Evolutionary conservation across 805 yeast species (phyloP), one percentile per base, ranked within the genome.

Genomic region (Metschnikowia anglica): DNA sequence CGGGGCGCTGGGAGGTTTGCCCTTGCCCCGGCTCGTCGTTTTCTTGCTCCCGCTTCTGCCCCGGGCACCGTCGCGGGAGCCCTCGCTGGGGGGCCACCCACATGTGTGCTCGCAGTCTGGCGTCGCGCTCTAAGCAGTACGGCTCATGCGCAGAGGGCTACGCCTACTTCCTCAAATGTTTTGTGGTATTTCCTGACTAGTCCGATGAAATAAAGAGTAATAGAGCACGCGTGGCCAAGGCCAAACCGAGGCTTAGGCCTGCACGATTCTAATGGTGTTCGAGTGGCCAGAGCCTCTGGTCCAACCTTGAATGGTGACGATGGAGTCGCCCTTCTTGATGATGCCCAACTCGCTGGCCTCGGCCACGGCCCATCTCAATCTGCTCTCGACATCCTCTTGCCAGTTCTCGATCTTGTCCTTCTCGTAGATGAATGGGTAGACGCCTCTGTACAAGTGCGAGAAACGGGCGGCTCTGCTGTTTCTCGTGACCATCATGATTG

Each of bases 221-320:
- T n/a, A n/a, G n/a, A n/a, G n/a, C n/a, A n/a, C n/a, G n/a, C n/a
- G n/a, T n/a, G n/a, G n/a, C n/a, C n/a, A n/a, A n/a, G n/a, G n/a
- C n/a, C 29, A 7, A 26, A 26, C 28, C 5, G 13, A 26, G n/a
- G n/a, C 33, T 68, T 74, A 83, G 65, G 88, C 91, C 66, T 79
- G 78, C 59, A 88, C 77, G 62, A 91, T 81, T 79, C 98, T 91
- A 71, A 93, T 80, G 53, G 99, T 93, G 86, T 93, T 93, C 65
- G 99, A 88, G 84, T 93, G 97, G 66, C 99, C 99, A 56, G 88
- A 79, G 75, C 98, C 98, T 70, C 91, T 86, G 65, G 95, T 87
- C 91, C 96, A 93, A 70, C 99, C 99, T 80, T 93, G 99, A 70
- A 93, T 85, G 65, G 96, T 87, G 56, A 93, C 88, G 60, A 88